A percentile compares a stretch with the other conserved stretches of the same genome.
Conservation (phyloP, 148 eudicot genomes). For the Fagopyrum esculentum region DNA sequence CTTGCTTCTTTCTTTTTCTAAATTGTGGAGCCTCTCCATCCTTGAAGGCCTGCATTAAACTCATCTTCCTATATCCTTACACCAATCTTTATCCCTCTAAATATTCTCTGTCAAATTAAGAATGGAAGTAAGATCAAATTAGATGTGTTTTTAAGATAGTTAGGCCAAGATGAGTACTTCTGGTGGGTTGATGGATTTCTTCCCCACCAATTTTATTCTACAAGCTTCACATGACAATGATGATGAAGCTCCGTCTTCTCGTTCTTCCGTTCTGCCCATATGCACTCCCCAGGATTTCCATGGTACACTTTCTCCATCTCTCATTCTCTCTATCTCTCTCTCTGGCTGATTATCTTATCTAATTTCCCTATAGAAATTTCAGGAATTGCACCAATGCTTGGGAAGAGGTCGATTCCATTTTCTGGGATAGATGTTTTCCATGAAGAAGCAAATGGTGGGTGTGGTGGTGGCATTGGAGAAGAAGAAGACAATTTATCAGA, state of each 20-base stretch:
- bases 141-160: not conserved
- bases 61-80: no score
- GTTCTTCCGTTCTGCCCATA: no score
- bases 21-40: not conserved
- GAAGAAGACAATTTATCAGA: constrained; percentile 27
- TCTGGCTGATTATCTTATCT: not conserved
- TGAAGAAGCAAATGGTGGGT: constrained; percentile 16
- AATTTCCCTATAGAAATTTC: not conserved
- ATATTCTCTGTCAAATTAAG: not conserved
- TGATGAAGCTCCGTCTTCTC: not conserved
- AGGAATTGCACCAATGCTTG: constrained; percentile 11
- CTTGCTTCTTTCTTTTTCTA: not conserved
- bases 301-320: constrained; percentile 2
- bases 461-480: constrained; percentile 9
- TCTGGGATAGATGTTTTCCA: not conserved
- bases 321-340: not conserved
- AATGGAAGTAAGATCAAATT: not conserved
- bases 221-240: constrained; percentile 15
- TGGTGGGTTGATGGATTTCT: constrained; percentile 18
- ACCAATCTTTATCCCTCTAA: not conserved
- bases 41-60: not conserved
- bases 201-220: constrained; percentile 21
- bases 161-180: constrained; percentile 6
- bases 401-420: constrained; percentile 1
- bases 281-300: constrained; percentile 13